Conservation (phyloP, 2,329 filamentous ascomycete genomes). For the Apiospora phragmitis region DNA sequence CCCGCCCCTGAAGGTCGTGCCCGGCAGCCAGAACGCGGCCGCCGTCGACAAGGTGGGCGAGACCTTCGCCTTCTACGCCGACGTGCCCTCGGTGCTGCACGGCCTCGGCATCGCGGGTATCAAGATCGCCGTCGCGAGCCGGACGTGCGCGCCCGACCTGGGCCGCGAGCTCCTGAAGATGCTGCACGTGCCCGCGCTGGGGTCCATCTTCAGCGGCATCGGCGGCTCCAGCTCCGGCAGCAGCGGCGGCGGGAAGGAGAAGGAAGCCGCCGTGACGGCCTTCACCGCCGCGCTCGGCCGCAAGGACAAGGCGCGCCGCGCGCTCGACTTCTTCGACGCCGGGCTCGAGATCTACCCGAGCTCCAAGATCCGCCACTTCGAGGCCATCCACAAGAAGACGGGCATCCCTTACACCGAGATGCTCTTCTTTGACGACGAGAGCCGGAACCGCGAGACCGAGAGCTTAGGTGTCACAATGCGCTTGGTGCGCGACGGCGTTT, state of each 20-base stretch:
- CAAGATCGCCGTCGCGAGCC: slow-evolving; percentile 72
- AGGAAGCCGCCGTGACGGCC: slow-evolving; percentile 13
- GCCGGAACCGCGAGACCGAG: slow-evolving; percentile 80
- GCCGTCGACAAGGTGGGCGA: slow-evolving; percentile 62
- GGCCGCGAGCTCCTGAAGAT: slow-evolving; percentile 79
- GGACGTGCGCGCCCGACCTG: slow-evolving; percentile 77
- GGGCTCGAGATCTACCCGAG: slow-evolving; percentile 71
- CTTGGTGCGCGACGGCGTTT: slow-evolving; percentile 78
- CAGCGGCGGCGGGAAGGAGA: slow-evolving; percentile 23
- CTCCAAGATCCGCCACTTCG: slow-evolving; percentile 84
- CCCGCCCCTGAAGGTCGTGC: slow-evolving; percentile 61
- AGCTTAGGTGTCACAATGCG: slow-evolving; percentile 80
- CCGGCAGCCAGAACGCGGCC: slow-evolving; percentile 37
- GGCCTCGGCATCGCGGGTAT: slow-evolving; percentile 51
- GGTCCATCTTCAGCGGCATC: slow-evolving; percentile 16
- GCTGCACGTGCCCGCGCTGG: slow-evolving; percentile 56
- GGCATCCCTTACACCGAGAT: slow-evolving; percentile 78
- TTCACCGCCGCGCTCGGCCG: slow-evolving; percentile 17
- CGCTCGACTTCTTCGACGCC: slow-evolving; percentile 61
- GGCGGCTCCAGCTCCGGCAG: slow-evolving; percentile 15
- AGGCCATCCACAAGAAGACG: slow-evolving; percentile 68
- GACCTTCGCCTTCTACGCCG: slow-evolving; percentile 68
- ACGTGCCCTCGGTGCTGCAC: slow-evolving; percentile 67
- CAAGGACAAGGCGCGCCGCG: slow-evolving; percentile 39
- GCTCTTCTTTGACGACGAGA: slow-evolving; percentile 95